phyloP scores from a whole-genome alignment of 2,329 filamentous ascomycete genomes.

The Dactylonectria macrodidyma region DNA sequence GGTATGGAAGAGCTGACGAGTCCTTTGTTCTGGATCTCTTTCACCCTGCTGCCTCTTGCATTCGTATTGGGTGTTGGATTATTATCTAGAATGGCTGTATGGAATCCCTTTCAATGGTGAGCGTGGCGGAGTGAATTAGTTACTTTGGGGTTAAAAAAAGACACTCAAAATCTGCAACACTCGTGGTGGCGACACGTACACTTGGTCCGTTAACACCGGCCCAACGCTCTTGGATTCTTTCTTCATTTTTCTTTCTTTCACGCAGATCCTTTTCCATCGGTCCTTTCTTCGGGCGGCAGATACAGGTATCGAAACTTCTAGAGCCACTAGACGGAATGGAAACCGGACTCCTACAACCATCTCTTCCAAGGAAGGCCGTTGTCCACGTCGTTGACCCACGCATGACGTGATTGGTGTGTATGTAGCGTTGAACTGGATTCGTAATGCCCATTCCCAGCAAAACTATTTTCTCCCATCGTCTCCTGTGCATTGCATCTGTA shows the following conservation, averaged over 20 bases:
- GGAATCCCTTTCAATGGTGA: background rate
- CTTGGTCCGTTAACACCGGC: background rate
- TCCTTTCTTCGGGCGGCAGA: background rate
- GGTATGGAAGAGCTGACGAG: conserved; percentile 5
- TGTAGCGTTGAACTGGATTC: conserved; percentile 11
- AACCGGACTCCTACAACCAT: background rate
- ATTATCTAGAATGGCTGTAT: background rate
- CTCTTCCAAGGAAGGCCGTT: conserved; percentile 3
- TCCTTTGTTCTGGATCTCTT: background rate
- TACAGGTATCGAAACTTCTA: conserved; percentile 3
- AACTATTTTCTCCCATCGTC: background rate
- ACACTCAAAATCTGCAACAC: background rate
- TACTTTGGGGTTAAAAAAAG: background rate
- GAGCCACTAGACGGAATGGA: background rate
- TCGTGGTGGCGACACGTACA: background rate
- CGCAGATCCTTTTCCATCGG: background rate
- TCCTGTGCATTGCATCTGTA: background rate
- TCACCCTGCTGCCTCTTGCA: background rate
- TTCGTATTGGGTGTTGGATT: background rate
- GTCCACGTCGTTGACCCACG: conserved; percentile 40
- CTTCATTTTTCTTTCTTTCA: background rate
- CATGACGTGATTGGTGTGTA: conserved; percentile 31
- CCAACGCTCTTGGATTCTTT: background rate
- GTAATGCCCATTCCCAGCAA: background rate
- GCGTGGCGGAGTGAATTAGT: background rate